Evolutionary conservation across 805 yeast species (phyloP).

Genomic region (Cyberlindnera xishuangbannaensis): DNA sequence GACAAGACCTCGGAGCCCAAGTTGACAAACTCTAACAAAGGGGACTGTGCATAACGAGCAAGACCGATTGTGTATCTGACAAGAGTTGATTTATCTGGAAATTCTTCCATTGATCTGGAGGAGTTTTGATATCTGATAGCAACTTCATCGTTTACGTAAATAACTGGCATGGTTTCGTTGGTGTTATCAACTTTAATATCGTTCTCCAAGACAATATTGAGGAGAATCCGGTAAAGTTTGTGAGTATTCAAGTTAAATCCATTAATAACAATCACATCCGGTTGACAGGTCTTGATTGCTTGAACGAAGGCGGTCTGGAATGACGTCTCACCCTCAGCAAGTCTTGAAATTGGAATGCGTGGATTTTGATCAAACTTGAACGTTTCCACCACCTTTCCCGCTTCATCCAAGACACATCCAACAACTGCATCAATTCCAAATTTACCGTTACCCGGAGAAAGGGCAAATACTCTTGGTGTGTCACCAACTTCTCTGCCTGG

Average conservation of each 20-base stretch:
- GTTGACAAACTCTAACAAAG: constrained; percentile 83
- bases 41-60: constrained; percentile 89
- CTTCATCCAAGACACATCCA: constrained; percentile 72
- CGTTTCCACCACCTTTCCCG: constrained; percentile 71
- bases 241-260: constrained; percentile 78
- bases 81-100: constrained; percentile 76
- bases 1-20: constrained; percentile 70
- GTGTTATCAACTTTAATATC: constrained; percentile 43
- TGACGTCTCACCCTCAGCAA: constrained; percentile 40
- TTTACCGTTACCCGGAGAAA: constrained; percentile 84
- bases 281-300: constrained; percentile 58
- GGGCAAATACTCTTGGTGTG: constrained; percentile 73
- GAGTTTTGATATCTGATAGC: constrained; percentile 86
- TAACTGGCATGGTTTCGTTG: constrained; percentile 44
- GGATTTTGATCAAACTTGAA: constrained; percentile 75
- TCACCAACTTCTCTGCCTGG: constrained; percentile 71
- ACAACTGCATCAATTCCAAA: constrained; percentile 78
- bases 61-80: constrained; percentile 82
- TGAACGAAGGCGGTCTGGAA: constrained; percentile 61
- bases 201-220: constrained; percentile 41
- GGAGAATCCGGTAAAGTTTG: constrained; percentile 49
- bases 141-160: constrained; percentile 90
- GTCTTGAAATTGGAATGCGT: constrained; percentile 38
- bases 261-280: constrained; percentile 87
- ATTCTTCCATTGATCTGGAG: constrained; percentile 65